These are phyloP conservation scores for Xylaria nigripes DNA, from an alignment of 495 filamentous ascomycete genomes.

Conservation along the genomic window DNA sequence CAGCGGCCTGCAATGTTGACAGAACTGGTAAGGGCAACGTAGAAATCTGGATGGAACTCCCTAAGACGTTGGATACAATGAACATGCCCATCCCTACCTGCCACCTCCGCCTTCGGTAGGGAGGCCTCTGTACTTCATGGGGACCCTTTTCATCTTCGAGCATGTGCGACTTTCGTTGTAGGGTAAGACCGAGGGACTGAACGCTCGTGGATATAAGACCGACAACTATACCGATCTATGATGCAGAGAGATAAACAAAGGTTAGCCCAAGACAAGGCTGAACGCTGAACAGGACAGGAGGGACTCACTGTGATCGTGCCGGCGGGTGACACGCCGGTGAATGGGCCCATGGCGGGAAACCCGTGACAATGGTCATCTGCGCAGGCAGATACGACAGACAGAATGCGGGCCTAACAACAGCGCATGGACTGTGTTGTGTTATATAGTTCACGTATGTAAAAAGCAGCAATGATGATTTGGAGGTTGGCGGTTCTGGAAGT, in stretches of 20 bases:
- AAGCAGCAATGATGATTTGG: background rate
- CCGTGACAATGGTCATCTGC: slow-evolving; percentile 20
- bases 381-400: slow-evolving; percentile 18
- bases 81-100: slow-evolving; percentile 98
- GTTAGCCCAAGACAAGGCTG: slow-evolving; percentile 15
- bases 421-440: slow-evolving; percentile 19
- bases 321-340: slow-evolving; percentile 76
- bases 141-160: slow-evolving; percentile 90
- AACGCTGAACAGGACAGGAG: background rate
- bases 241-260: background rate
- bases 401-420: slow-evolving; percentile 12
- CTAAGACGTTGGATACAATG: slow-evolving; percentile 84
- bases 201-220: slow-evolving; percentile 87
- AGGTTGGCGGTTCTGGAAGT: background rate
- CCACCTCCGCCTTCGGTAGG: slow-evolving; percentile 88
- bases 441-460: background rate
- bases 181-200: slow-evolving; percentile 91
- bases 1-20: slow-evolving; percentile 91
- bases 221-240: slow-evolving; percentile 82
- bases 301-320: slow-evolving; percentile 75
- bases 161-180: slow-evolving; percentile 97
- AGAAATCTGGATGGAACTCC: slow-evolving; percentile 95
- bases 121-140: slow-evolving; percentile 70
- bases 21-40: slow-evolving; percentile 91
- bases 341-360: slow-evolving; percentile 52